These are phyloP conservation scores for Naematelia encephala DNA, from an alignment of 768 basidiomycete species.

Conservation along the genomic window DNA sequence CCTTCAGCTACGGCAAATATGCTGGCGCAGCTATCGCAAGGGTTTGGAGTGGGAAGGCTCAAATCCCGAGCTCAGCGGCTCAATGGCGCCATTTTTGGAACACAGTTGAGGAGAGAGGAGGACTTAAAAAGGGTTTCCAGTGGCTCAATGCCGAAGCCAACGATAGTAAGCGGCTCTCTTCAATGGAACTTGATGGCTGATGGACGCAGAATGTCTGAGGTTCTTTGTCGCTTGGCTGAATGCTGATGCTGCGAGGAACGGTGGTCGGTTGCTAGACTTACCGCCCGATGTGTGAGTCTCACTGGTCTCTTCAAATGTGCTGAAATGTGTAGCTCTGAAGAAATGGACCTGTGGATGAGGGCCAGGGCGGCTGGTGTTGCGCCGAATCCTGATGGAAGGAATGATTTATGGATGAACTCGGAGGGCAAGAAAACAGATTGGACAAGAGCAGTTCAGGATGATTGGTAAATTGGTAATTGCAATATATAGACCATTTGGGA, in stretches of 20 bases:
- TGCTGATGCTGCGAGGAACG: background rate
- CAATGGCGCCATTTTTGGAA: slow-evolving; percentile 15
- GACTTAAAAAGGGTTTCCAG: slow-evolving; percentile 18
- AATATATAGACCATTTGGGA: too few relatives aligned
- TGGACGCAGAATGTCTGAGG: background rate
- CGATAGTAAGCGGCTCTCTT: slow-evolving; percentile 5
- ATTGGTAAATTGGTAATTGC: slow-evolving; percentile 7
- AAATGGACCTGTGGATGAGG: slow-evolving; percentile 17
- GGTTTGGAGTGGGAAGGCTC: slow-evolving; percentile 18
- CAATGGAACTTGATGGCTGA: background rate
- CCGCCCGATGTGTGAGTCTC: background rate
- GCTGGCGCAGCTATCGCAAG: slow-evolving; percentile 13
- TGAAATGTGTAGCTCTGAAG: slow-evolving; percentile 2
- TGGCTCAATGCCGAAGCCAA: slow-evolving; percentile 11
- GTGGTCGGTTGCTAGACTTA: background rate
- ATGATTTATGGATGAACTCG: slow-evolving; percentile 11
- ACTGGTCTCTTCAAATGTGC: background rate
- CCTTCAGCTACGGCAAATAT: slow-evolving; percentile 20
- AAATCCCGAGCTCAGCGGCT: slow-evolving; percentile 3
- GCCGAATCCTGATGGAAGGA: slow-evolving; percentile 10
- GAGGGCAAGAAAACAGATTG: too few relatives aligned
- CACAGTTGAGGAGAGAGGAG: slow-evolving; percentile 16
- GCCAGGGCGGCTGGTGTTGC: slow-evolving; percentile 7
- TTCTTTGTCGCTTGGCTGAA: background rate
- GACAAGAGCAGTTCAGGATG: slow-evolving; percentile 11